A percentile compares a stretch with the other conserved stretches of the same genome.
phyloP scores from a whole-genome alignment of 352 stramenopile genomes.

The Phytophthora cryptogea region DNA sequence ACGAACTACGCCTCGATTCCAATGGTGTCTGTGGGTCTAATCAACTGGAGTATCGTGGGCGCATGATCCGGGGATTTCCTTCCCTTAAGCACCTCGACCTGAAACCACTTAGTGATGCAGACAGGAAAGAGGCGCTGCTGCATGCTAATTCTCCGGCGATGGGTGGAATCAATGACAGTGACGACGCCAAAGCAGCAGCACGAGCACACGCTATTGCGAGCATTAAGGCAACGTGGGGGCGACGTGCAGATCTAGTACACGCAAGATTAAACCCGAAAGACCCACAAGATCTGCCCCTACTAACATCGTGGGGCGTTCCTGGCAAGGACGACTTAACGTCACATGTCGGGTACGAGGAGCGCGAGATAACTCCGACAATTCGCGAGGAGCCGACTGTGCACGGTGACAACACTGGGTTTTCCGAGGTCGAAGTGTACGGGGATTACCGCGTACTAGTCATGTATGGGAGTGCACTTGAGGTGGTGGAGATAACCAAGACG shows the following conservation, averaged over 20 bases:
- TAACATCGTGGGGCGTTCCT: constrained; percentile 12
- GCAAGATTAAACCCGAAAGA: constrained; percentile 14
- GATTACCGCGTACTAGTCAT: constrained; percentile 72
- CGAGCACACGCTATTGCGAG: constrained; percentile 55
- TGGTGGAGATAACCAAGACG: constrained; percentile 58
- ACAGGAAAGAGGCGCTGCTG: constrained; percentile 58
- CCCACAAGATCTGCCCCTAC: constrained; percentile 9
- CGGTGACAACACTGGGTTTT: constrained; percentile 66
- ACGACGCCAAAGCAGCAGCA: constrained; percentile 55
- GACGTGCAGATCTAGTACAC: constrained; percentile 8
- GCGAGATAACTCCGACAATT: constrained; percentile 42
- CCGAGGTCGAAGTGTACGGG: constrained; percentile 71
- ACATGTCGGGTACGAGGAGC: constrained; percentile 29
- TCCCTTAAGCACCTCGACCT: constrained; percentile 88
- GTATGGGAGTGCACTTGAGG: constrained; percentile 70
- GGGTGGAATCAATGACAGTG: constrained; percentile 16
- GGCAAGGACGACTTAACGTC: constrained; percentile 2
- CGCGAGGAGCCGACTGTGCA: constrained; percentile 53
- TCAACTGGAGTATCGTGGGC: constrained; percentile 60
- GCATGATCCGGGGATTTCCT: constrained; percentile 76
- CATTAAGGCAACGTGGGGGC: constrained; percentile 46
- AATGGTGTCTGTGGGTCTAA: constrained; percentile 69
- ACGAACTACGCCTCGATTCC: constrained; percentile 87
- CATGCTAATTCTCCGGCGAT: constrained; percentile 41
- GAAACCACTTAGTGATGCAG: constrained; percentile 71